Conservation (phyloP, 1,284 basidiomycete genomes). For the Ceratobasidium sp. region DNA sequence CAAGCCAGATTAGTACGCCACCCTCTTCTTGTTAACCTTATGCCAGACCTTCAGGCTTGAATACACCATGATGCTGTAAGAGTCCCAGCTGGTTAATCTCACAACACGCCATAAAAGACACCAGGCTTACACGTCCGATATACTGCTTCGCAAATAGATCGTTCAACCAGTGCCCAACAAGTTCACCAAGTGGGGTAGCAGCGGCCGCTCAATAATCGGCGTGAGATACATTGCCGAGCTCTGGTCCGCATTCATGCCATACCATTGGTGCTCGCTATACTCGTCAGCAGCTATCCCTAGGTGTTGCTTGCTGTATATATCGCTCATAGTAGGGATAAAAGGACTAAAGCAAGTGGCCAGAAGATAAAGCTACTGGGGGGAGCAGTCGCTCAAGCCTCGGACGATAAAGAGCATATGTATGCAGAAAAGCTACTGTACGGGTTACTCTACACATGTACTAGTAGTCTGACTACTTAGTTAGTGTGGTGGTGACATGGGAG, state of each 20-base stretch:
- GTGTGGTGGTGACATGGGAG: not conserved
- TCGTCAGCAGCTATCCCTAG: not conserved
- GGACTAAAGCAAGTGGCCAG: not conserved
- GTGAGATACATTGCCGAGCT: constrained; percentile 72
- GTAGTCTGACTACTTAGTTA: not conserved
- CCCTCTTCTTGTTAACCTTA: not conserved
- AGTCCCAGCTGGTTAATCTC: not conserved
- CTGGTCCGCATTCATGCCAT: constrained; percentile 66
- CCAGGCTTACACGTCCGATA: constrained; percentile 65
- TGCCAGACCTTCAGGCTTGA: constrained; percentile 18
- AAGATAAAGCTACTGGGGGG: not conserved
- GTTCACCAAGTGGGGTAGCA: constrained; percentile 74
- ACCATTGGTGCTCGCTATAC: constrained; percentile 58
- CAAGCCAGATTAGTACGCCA: not conserved
- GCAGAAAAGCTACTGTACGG: not conserved
- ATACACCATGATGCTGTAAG: constrained; percentile 31
- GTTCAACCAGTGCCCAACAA: constrained; percentile 74
- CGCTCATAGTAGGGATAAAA: not conserved
- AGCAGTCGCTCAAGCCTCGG: not conserved
- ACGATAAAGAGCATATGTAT: not conserved
- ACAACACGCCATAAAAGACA: not conserved
- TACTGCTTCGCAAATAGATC: constrained; percentile 73
- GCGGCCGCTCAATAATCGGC: constrained; percentile 63
- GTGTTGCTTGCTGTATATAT: not conserved
- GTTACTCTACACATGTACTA: constrained; percentile 4